Conservation (phyloP, 192 early-diverging fungal species). For the Linnemannia hyalina region DNA sequence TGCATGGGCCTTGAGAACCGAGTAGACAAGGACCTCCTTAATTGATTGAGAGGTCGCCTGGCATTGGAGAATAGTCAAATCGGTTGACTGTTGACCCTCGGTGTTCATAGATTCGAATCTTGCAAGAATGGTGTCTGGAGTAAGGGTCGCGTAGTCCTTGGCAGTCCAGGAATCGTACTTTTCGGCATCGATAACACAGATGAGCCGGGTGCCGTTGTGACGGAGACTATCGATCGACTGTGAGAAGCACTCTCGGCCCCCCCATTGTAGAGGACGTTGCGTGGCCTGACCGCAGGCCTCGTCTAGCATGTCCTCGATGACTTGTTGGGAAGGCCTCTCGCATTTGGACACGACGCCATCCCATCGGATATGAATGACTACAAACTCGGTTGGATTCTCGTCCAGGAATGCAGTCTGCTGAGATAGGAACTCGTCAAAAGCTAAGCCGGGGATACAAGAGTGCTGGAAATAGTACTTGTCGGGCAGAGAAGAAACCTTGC, state of each 20-base stretch:
- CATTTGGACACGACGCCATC: constrained; percentile 29
- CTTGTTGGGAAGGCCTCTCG: constrained; percentile 11
- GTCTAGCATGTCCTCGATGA: constrained; percentile 14
- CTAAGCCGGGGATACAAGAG: constrained; percentile 33
- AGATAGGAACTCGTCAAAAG: constrained; percentile 30
- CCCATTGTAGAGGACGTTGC: constrained; percentile 2
- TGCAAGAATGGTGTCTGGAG: constrained; percentile 16
- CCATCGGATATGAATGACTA: constrained; percentile 33
- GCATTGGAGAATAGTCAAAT: constrained; percentile 33
- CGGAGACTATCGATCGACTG: constrained; percentile 27
- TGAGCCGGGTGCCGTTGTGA: constrained; percentile 2
- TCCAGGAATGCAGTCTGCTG: constrained; percentile 30
- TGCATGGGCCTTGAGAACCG: constrained; percentile 19
- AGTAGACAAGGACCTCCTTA: constrained; percentile 40
- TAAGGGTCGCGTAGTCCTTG: constrained; percentile 24
- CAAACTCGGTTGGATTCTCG: constrained; percentile 25
- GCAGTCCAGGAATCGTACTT: constrained; percentile 42
- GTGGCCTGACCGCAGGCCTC: constrained; percentile 12
- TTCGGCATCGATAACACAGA: constrained; percentile 27
- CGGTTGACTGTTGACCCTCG: constrained; percentile 22
- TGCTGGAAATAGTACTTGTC: constrained; percentile 44
- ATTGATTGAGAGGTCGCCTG: constrained; percentile 42
- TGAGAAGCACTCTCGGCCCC: constrained; percentile 25
- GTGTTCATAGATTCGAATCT: constrained; percentile 37
- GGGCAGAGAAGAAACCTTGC: constrained; percentile 21